Conservation (phyloP, 2,329 filamentous ascomycete genomes). For the Verticillium albo-atrum region DNA sequence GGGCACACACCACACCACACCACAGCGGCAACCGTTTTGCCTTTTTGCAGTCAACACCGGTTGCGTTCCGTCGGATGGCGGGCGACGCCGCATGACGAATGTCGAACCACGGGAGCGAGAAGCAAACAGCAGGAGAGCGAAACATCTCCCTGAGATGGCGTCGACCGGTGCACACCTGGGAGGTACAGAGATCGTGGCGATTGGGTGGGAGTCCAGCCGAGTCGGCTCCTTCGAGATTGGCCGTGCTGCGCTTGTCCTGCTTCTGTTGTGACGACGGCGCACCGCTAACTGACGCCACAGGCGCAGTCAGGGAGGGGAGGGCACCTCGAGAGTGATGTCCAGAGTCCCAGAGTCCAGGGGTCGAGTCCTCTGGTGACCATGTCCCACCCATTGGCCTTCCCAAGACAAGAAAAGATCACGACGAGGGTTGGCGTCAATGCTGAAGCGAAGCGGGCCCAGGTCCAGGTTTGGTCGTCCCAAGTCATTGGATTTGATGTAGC, state of each 20-base stretch:
- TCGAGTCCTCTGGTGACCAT: too few species aligned
- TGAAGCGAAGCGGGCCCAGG: background rate
- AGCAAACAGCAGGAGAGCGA: background rate
- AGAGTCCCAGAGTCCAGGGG: too few species aligned
- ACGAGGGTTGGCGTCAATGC: background rate
- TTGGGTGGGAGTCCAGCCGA: background rate
- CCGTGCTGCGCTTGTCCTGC: background rate
- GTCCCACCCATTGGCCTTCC: background rate
- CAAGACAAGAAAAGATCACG: background rate
- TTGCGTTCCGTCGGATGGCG: background rate
- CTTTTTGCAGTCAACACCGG: background rate
- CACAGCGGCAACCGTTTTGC: background rate
- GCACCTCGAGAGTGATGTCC: background rate
- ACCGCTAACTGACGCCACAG: constrained; percentile 5
- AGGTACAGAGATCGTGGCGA: background rate
- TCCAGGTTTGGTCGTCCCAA: background rate
- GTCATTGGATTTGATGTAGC: background rate
- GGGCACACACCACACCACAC: background rate
- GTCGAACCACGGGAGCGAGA: background rate
- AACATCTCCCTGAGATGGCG: background rate
- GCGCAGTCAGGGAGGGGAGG: background rate
- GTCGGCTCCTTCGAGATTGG: background rate
- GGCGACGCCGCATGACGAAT: background rate
- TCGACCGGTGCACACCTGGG: background rate
- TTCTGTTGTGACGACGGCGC: background rate